These are phyloP conservation scores for Lachnellula suecica DNA, from an alignment of 2,329 filamentous ascomycete genomes.

Conservation along the genomic window DNA sequence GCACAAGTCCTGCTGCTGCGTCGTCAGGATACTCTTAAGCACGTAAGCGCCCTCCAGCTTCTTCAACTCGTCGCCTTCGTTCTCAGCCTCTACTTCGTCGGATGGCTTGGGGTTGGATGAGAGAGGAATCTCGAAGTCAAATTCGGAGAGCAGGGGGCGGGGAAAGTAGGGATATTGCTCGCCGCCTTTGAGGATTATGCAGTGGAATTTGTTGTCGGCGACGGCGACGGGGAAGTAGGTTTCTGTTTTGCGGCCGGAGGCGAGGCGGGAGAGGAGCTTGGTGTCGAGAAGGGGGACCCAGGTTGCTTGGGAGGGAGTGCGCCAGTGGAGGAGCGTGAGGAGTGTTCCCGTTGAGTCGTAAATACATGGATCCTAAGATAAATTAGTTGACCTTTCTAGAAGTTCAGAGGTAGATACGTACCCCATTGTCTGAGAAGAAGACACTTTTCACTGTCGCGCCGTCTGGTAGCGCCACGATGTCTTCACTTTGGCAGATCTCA, in stretches of 20 bases:
- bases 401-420: conserved; percentile 42
- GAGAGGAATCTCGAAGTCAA: conserved; percentile 85
- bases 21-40: conserved; percentile 67
- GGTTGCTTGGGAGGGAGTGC: conserved; percentile 76
- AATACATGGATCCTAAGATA: conserved; percentile 78
- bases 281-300: conserved; percentile 96
- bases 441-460: conserved; percentile 74
- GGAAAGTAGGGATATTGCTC: conserved; percentile 94
- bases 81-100: conserved; percentile 37
- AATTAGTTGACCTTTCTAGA: neutral
- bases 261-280: conserved; percentile 75
- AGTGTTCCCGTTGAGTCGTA: conserved; percentile 92
- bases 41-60: conserved; percentile 81
- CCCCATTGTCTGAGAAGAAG: conserved; percentile 91
- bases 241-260: conserved; percentile 82
- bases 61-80: conserved; percentile 49
- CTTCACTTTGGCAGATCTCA: conserved; percentile 91
- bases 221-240: conserved; percentile 95
- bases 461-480: conserved; percentile 80
- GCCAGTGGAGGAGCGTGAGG: conserved; percentile 87
- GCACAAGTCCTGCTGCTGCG: conserved; percentile 74
- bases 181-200: conserved; percentile 96
- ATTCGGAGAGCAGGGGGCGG: conserved; percentile 84
- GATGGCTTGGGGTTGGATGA: conserved; percentile 50
- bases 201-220: conserved; percentile 89